Base-by-base conservation (phyloP, 129 eudicot species). In the Mikania micrantha region DNA sequence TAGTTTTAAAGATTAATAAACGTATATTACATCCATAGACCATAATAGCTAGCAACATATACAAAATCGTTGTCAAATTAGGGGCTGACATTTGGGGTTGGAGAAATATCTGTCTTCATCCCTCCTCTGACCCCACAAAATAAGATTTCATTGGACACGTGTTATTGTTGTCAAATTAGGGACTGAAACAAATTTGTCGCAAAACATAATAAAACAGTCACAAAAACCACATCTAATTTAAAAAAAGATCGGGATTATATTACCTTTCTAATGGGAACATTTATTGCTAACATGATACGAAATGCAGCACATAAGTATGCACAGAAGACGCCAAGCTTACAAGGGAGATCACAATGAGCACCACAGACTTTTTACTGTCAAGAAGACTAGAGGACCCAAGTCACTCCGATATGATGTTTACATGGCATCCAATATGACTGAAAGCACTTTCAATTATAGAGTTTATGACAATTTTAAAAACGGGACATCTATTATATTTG, bases 271-370 rank as follows among this genome's bases (percentile, higher is more conserved):
- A 68, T 7, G 5, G n/a, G 16, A 21, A 45, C 7, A 44, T 5
- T 2, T 16, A 16, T 6, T 21, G 15, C 15, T 47, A 17, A 71
- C 49, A 4, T 74, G 39, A 5, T 34, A 47, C 32, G 2, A 59
- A 58, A 32, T 60, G 79, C 74, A 76, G 80, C 63, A 48, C 38
- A 68, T 76, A 13, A 76, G 64, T 34, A 76, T 76, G 70, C 80
- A 76, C 28, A 60, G 80, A 76, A 76, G 80, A 36, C 80, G 80
- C 53, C 80, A 76, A 38, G 75, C 80, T 25, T 76, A 60, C 75
- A 68, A 69, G 41, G 80, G 80, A 68, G 80, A 76, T 68, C 74
- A 53, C 70, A 44, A 58, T 68, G 80, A 73, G 22, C 78, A 76
- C 47, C 80, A 76, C 24, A 47, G 75, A 49, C 45, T 76, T 22